Conservation (phyloP, 2,329 filamentous ascomycete species). For the Talaromyces pinophilus region DNA sequence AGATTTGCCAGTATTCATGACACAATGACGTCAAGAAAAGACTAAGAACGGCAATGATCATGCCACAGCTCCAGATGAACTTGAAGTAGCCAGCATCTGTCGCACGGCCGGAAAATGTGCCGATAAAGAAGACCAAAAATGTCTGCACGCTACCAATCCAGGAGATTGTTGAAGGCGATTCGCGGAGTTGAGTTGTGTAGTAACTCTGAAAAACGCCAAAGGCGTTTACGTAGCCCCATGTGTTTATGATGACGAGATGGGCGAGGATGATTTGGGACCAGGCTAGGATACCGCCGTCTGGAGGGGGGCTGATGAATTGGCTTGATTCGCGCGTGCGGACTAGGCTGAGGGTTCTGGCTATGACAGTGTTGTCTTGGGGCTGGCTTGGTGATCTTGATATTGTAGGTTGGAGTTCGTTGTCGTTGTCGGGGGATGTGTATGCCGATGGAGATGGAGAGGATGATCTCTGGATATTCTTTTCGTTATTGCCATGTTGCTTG, state of each 20-base stretch:
- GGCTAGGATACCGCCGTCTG: slow-evolving; percentile 35
- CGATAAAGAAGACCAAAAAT: slow-evolving; percentile 49
- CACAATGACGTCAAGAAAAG: slow-evolving; percentile 51
- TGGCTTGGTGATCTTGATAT: slow-evolving; percentile 11
- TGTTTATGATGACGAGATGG: slow-evolving; percentile 34
- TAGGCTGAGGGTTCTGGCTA: slow-evolving; percentile 17
- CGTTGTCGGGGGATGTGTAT: background rate
- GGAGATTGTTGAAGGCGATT: slow-evolving; percentile 42
- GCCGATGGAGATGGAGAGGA: background rate
- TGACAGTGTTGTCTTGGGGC: background rate
- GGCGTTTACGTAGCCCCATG: slow-evolving; percentile 32
- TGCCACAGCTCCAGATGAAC: slow-evolving; percentile 30
- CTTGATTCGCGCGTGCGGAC: slow-evolving; percentile 22
- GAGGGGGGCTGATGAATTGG: slow-evolving; percentile 26
- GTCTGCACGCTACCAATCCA: slow-evolving; percentile 53
- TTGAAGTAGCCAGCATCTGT: slow-evolving; percentile 47
- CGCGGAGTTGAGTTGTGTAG: slow-evolving; percentile 39
- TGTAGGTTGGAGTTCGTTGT: background rate
- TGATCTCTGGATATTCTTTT: background rate
- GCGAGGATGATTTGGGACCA: slow-evolving; percentile 36
- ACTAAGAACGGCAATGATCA: slow-evolving; percentile 43
- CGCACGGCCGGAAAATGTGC: slow-evolving; percentile 45
- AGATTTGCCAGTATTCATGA: slow-evolving; percentile 51
- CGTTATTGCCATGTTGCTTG: background rate
- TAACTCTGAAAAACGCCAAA: slow-evolving; percentile 51